A percentile compares a stretch with the other conserved stretches of the same genome.
These are phyloP conservation scores for Murraya koenigii DNA, from an alignment of 345 rosid species.

Conservation along the genomic window DNA sequence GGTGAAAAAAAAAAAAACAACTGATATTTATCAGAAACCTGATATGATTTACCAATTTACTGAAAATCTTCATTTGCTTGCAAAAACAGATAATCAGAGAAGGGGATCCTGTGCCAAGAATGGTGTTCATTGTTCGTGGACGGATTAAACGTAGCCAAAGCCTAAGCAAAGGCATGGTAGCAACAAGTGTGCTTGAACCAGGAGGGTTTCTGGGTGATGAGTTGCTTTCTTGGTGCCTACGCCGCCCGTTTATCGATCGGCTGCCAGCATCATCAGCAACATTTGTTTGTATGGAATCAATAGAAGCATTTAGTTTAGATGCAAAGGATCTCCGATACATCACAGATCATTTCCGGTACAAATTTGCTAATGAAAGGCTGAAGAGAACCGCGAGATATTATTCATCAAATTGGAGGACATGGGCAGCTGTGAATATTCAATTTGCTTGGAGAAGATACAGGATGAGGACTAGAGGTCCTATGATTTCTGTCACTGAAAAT, in stretches of 20 bases:
- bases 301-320: slow-evolving; percentile 67
- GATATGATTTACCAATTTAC: neutral
- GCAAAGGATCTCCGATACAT: slow-evolving; percentile 65
- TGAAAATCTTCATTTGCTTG: neutral
- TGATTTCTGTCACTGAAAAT: slow-evolving; percentile 38
- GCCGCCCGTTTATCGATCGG: slow-evolving; percentile 80
- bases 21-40: no score
- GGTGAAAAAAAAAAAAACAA: slow-evolving; percentile 29
- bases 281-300: slow-evolving; percentile 53
- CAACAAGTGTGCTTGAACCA: slow-evolving; percentile 63
- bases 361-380: slow-evolving; percentile 44
- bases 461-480: slow-evolving; percentile 52
- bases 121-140: slow-evolving; percentile 70
- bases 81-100: slow-evolving; percentile 73
- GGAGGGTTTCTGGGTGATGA: slow-evolving; percentile 91
- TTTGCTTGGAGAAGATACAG: slow-evolving; percentile 69
- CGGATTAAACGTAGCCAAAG: slow-evolving; percentile 55
- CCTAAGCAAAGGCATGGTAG: slow-evolving; percentile 71
- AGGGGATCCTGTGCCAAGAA: slow-evolving; percentile 87
- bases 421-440: slow-evolving; percentile 92
- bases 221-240: slow-evolving; percentile 90
- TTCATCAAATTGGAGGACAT: slow-evolving; percentile 89
- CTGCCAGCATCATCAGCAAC: slow-evolving; percentile 91
- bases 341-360: slow-evolving; percentile 73
- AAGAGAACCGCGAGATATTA: slow-evolving; percentile 67